Evolutionary conservation across 2,329 filamentous ascomycete species (phyloP).

Genomic region (Aureobasidium mangrovei): DNA sequence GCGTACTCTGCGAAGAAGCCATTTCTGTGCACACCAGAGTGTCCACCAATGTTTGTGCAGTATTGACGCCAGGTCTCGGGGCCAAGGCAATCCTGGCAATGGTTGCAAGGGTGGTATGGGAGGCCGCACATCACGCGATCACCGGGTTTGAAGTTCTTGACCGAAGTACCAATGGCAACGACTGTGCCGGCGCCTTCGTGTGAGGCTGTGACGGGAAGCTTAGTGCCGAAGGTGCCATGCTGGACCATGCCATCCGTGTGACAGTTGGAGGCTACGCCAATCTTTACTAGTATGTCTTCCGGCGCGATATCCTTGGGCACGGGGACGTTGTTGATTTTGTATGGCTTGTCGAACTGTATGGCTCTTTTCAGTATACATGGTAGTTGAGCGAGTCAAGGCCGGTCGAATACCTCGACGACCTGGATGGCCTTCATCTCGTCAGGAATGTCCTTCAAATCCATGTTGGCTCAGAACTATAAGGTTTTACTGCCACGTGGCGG

Average conservation of each 20-base stretch:
- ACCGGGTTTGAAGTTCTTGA: slow-evolving; percentile 37
- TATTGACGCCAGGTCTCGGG: slow-evolving; percentile 46
- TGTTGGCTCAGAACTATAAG: neutral
- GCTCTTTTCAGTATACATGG: neutral
- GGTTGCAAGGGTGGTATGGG: slow-evolving; percentile 44
- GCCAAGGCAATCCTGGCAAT: slow-evolving; percentile 44
- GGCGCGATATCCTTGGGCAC: slow-evolving; percentile 40
- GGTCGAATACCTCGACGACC: slow-evolving; percentile 33
- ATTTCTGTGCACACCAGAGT: slow-evolving; percentile 43
- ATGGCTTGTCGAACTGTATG: slow-evolving; percentile 44
- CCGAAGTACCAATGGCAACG: slow-evolving; percentile 37
- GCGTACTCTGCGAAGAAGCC: slow-evolving; percentile 52
- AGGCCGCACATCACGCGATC: slow-evolving; percentile 51
- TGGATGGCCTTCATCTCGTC: slow-evolving; percentile 41
- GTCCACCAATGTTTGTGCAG: slow-evolving; percentile 38
- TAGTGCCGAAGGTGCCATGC: slow-evolving; percentile 40
- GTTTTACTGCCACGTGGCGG: too few relatives aligned
- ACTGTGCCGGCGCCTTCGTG: slow-evolving; percentile 52
- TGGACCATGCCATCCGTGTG: slow-evolving; percentile 53
- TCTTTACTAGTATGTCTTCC: slow-evolving; percentile 51
- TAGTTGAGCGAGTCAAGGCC: neutral
- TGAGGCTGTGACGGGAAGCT: slow-evolving; percentile 46
- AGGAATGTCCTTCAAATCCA: slow-evolving; percentile 27
- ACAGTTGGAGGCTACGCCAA: slow-evolving; percentile 52
- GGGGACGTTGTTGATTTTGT: slow-evolving; percentile 43